Conservation (phyloP, 805 yeast species). For the Komagataella kurtzmanii region DNA sequence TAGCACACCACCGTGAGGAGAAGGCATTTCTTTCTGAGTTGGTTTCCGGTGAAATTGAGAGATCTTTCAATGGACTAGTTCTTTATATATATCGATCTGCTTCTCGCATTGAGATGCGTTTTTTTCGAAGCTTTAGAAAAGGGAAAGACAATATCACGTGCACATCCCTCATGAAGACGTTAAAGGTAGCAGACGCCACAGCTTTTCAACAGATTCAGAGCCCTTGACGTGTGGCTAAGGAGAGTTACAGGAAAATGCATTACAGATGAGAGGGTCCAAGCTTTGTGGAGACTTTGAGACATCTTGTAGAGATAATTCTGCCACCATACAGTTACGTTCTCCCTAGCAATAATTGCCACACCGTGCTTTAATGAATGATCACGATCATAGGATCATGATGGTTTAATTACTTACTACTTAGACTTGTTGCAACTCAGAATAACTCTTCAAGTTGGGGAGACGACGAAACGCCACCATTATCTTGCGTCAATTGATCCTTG, state of each 20-base stretch:
- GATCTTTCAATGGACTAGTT: not conserved
- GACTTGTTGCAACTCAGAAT: not conserved
- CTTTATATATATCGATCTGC: not conserved
- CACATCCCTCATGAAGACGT: not conserved
- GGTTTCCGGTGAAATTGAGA: not conserved
- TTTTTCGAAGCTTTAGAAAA: not conserved
- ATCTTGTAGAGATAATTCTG: not conserved
- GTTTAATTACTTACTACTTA: not conserved
- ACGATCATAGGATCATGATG: not conserved
- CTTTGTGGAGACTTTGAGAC: not conserved
- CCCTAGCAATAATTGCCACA: not conserved
- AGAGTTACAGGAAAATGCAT: too few species aligned
- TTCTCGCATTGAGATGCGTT: not conserved
- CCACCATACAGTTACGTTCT: too few species aligned
- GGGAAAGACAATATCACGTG: not conserved
- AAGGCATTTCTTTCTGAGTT: slow-evolving; percentile 29
- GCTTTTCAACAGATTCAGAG: not conserved
- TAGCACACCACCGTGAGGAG: slow-evolving; percentile 88
- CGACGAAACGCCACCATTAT: not conserved
- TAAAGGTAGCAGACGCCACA: not conserved
- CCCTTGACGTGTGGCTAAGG: not conserved
- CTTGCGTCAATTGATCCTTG: not conserved
- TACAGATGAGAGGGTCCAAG: too few species aligned
- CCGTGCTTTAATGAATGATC: not conserved
- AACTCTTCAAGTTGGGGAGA: not conserved